phyloP scores from a whole-genome alignment of 2,329 filamentous ascomycete genomes.

The Colletotrichum tabaci region DNA sequence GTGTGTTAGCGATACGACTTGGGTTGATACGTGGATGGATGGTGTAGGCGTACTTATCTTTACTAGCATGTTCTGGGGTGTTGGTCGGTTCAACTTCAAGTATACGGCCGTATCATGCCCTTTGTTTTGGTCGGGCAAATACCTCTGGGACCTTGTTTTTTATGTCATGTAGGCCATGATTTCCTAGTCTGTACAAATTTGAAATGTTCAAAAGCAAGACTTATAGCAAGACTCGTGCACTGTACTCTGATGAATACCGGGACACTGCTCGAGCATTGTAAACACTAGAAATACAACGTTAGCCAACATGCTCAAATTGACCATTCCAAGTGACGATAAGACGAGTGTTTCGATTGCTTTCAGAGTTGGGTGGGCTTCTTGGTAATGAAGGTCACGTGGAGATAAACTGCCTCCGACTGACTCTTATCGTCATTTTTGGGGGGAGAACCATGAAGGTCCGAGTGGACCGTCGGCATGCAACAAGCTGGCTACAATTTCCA shows the following conservation, averaged over 20 bases:
- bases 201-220: constrained; percentile 43
- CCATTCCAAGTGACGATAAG: background rate
- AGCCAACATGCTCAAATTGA: background rate
- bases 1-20: constrained; percentile 25
- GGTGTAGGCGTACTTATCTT: constrained; percentile 52
- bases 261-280: no score
- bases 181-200: constrained; percentile 53
- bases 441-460: constrained; percentile 16
- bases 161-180: constrained; percentile 46
- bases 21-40: constrained; percentile 42
- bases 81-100: constrained; percentile 38
- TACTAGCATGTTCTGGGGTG: constrained; percentile 38
- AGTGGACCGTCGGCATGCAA: constrained; percentile 25
- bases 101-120: constrained; percentile 33
- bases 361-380: background rate
- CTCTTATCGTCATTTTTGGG: constrained; percentile 32
- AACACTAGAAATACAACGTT: background rate
- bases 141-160: constrained; percentile 45
- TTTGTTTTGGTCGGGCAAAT: constrained; percentile 40
- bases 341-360: background rate
- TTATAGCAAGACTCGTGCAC: background rate
- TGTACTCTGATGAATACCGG: background rate
- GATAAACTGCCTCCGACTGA: constrained; percentile 3
- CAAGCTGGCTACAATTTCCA: constrained; percentile 32
- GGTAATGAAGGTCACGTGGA: constrained; percentile 9